These are phyloP conservation scores for Apodospora peruviana DNA, from an alignment of 495 filamentous ascomycete genomes.

Conservation along the genomic window DNA sequence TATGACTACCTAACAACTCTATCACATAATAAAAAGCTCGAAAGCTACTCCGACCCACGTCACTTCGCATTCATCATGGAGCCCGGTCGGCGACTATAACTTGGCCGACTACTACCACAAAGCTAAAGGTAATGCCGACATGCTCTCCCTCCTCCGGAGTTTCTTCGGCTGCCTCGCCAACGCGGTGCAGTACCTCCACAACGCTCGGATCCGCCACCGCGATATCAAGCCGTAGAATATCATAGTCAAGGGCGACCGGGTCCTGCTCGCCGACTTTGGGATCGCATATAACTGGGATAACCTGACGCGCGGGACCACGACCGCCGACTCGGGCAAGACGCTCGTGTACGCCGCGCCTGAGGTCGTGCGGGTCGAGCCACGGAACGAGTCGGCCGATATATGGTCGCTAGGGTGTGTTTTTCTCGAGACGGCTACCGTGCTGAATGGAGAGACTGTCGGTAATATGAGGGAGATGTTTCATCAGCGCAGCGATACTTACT, in stretches of 20 bases:
- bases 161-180: constrained; percentile 37
- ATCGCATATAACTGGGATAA: constrained; percentile 25
- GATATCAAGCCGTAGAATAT: constrained; percentile 45
- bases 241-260: constrained; percentile 23
- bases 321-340: constrained; percentile 2
- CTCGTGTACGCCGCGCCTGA: constrained; percentile 30
- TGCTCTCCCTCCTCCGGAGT: not conserved
- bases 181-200: constrained; percentile 33
- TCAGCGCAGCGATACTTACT: not conserved
- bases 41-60: not conserved
- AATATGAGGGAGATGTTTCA: not conserved
- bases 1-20: not conserved
- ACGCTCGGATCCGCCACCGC: constrained; percentile 26
- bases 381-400: constrained; percentile 30
- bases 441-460: constrained; percentile 1
- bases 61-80: not conserved
- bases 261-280: constrained; percentile 40
- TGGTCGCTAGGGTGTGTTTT: constrained; percentile 40
- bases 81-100: not conserved
- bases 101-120: not conserved
- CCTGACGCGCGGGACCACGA: constrained; percentile 16
- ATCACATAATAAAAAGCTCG: not conserved
- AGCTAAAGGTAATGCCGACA: not conserved
- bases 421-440: constrained; percentile 33
- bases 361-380: constrained; percentile 14